phyloP scores from a whole-genome alignment of 495 filamentous ascomycete genomes.

The Trichoderma asperelloides region DNA sequence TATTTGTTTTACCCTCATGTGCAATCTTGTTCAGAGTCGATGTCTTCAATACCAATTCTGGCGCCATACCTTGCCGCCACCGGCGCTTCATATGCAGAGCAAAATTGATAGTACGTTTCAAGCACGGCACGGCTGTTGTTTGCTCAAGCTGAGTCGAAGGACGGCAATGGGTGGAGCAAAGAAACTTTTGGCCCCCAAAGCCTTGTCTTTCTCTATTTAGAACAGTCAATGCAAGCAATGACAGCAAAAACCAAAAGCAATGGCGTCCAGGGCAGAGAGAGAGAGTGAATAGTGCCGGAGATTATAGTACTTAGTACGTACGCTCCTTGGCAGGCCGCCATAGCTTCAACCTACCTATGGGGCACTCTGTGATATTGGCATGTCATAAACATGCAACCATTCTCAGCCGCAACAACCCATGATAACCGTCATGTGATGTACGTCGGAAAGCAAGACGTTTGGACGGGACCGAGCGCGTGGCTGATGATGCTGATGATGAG shows the following conservation, averaged over 20 bases:
- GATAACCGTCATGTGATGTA: not conserved
- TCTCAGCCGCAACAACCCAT: not conserved
- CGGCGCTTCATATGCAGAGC: not conserved
- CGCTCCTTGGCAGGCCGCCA: not conserved
- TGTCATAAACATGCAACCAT: not conserved
- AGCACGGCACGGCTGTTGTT: not conserved
- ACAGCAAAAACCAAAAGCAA: not conserved
- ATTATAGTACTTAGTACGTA: not conserved
- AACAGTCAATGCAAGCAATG: not conserved
- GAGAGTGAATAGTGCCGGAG: too few species aligned
- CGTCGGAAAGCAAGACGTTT: not conserved
- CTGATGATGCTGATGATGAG: not conserved
- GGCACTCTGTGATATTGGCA: not conserved
- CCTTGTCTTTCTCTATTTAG: not conserved
- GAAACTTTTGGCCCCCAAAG: not conserved
- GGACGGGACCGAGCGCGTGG: not conserved
- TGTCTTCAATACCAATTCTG: not conserved
- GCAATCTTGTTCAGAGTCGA: not conserved
- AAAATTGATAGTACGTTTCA: not conserved
- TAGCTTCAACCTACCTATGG: not conserved
- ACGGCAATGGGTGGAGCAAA: not conserved
- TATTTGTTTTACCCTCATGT: not conserved
- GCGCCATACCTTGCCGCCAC: not conserved
- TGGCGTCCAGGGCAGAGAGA: not conserved
- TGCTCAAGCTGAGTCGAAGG: not conserved